Percentiles rank a stretch among this genome's conserved stretches.
Evolutionary conservation across 768 basidiomycete species (phyloP).

Genomic region (Postia placenta): DNA sequence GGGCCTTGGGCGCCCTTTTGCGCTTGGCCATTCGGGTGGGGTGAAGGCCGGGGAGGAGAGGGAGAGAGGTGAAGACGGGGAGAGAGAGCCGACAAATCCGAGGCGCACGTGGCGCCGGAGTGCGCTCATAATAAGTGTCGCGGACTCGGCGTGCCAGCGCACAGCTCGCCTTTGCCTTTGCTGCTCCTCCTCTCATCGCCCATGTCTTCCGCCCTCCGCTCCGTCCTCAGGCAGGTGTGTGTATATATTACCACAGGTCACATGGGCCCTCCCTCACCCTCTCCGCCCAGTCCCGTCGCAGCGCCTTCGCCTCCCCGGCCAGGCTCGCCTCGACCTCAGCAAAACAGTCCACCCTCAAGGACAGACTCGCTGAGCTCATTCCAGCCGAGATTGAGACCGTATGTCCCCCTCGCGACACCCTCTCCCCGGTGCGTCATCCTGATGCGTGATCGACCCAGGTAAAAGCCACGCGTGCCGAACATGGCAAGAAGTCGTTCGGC

Average conservation of each 20-base stretch:
- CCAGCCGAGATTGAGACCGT: conserved; percentile 79
- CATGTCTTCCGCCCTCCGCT: conserved; percentile 28
- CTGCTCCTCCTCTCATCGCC: conserved; percentile 3
- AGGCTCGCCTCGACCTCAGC: conserved; percentile 61
- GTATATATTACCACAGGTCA: conserved; percentile 16
- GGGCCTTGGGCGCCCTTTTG: conserved; percentile 16
- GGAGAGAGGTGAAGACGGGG: neutral
- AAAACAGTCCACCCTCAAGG: conserved; percentile 78
- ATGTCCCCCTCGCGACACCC: conserved; percentile 14
- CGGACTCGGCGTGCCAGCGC: conserved; percentile 1
- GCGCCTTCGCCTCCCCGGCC: conserved; percentile 41
- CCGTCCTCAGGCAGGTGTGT: conserved; percentile 29
- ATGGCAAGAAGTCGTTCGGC: conserved; percentile 92
- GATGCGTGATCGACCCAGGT: conserved; percentile 41
- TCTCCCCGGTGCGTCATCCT: conserved; percentile 7
- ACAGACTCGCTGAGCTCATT: conserved; percentile 90
- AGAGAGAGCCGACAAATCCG: conserved; percentile 1
- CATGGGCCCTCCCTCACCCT: conserved; percentile 5
- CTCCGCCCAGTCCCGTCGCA: conserved; percentile 41
- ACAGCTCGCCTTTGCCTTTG: conserved; percentile 9
- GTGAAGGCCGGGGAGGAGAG: neutral
- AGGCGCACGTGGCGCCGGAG: conserved; percentile 3
- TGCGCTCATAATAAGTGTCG: conserved; percentile 14
- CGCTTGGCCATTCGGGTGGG: conserved; percentile 30
- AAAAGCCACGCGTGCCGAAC: conserved; percentile 74